Conservation (phyloP, 129 eudicot genomes). For the Sambucus nigra region DNA sequence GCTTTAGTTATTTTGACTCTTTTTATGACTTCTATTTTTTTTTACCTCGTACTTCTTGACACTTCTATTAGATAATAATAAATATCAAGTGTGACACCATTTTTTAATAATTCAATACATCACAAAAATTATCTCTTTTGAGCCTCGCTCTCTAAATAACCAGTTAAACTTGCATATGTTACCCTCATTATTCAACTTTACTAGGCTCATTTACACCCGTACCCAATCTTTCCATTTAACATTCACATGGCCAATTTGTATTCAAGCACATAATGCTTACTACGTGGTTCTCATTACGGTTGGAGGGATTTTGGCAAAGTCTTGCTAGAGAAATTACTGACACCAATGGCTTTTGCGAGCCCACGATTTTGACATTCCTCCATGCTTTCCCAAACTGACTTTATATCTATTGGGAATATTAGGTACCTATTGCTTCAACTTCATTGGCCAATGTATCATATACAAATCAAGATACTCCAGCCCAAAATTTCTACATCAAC, state of each 20-base stretch:
- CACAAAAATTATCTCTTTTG: too few species aligned
- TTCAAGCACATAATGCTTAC: too few species aligned
- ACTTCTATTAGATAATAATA: too few species aligned
- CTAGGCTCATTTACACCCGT: conserved; percentile 62
- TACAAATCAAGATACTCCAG: conserved; percentile 49
- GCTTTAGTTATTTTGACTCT: too few species aligned
- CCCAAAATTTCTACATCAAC: conserved; percentile 37
- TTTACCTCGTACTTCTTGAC: too few species aligned
- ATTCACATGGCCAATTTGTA: neutral
- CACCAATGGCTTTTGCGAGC: conserved; percentile 55
- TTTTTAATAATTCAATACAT: too few species aligned
- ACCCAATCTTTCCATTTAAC: neutral
- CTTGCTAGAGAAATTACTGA: conserved; percentile 44
- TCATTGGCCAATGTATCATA: conserved; percentile 47
- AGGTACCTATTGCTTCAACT: conserved; percentile 24
- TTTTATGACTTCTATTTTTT: too few species aligned
- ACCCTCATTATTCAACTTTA: conserved; percentile 43
- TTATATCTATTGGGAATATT: conserved; percentile 28
- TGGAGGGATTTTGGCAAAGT: conserved; percentile 44
- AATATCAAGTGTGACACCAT: too few species aligned
- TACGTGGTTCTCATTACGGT: conserved; percentile 43
- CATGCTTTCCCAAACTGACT: conserved; percentile 58
- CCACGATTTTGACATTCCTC: conserved; percentile 55
- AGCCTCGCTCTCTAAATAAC: too few species aligned
- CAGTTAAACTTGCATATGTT: too few species aligned